Percentiles rank a stretch among this genome's conserved stretches.
phyloP scores from a whole-genome alignment of 2,329 filamentous ascomycete species.

The Exophiala bonariae region DNA sequence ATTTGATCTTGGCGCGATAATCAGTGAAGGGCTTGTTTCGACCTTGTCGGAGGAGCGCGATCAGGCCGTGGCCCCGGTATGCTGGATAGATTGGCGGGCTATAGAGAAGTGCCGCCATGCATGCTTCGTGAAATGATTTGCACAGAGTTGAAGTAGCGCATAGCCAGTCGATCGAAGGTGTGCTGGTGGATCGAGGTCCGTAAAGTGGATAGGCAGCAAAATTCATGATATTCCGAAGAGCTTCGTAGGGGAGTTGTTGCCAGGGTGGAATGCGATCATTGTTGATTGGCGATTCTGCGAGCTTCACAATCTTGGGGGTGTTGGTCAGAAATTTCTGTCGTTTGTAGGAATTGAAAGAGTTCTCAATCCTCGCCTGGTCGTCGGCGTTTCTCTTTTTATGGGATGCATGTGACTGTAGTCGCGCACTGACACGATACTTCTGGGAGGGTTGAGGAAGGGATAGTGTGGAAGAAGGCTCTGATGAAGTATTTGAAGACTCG shows the following conservation, averaged over 20 bases:
- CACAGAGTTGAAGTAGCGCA: conserved; percentile 63
- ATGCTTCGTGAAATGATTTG: conserved; percentile 68
- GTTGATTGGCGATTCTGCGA: background rate
- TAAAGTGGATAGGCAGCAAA: conserved; percentile 64
- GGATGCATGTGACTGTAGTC: background rate
- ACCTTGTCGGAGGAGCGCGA: conserved; percentile 57
- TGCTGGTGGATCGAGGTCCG: conserved; percentile 45
- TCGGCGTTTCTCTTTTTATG: background rate
- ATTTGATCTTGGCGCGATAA: conserved; percentile 70
- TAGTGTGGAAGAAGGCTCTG: background rate
- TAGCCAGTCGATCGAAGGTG: conserved; percentile 60
- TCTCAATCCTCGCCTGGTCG: background rate
- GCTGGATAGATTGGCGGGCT: conserved; percentile 63
- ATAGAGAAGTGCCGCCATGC: conserved; percentile 70
- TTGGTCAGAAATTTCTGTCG: conserved; percentile 8
- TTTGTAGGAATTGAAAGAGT: conserved; percentile 14
- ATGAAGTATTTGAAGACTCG: background rate
- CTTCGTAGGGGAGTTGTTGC: conserved; percentile 65
- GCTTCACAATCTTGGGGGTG: background rate
- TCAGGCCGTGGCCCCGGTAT: conserved; percentile 48
- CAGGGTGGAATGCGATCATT: conserved; percentile 51
- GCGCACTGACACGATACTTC: background rate
- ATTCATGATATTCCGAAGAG: conserved; percentile 69
- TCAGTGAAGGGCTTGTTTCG: conserved; percentile 45
- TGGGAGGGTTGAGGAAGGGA: background rate